phyloP scores from a whole-genome alignment of 495 filamentous ascomycete genomes.

The Lophiotrema nucula region DNA sequence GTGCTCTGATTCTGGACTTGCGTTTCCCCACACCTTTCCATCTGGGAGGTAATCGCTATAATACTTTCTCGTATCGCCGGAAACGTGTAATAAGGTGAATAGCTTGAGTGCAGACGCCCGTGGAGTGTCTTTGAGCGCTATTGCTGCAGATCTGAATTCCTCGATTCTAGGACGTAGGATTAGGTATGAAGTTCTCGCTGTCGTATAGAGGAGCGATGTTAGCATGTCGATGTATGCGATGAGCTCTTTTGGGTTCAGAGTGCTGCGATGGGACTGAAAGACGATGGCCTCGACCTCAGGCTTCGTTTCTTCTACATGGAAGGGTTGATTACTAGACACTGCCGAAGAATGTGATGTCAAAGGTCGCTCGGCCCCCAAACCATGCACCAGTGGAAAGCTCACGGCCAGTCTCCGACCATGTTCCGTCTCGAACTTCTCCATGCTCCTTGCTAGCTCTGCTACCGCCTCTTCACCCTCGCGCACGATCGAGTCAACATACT shows the following conservation, averaged over 20 bases:
- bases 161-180: too few species aligned
- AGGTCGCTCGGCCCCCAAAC: too few species aligned
- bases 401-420: background rate
- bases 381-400: background rate
- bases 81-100: background rate
- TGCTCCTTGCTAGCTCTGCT: background rate
- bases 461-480: background rate
- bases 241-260: background rate
- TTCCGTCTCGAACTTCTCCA: background rate
- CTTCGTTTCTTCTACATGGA: background rate
- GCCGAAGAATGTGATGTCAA: background rate
- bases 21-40: background rate
- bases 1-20: conserved; percentile 5
- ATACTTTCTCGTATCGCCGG: background rate
- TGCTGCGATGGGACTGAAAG: conserved; percentile 2
- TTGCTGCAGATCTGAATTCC: too few species aligned
- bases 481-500: background rate
- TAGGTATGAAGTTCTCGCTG: too few species aligned
- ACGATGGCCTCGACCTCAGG: background rate
- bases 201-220: too few species aligned
- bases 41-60: background rate
- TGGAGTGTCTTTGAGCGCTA: too few species aligned
- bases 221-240: background rate
- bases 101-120: too few species aligned
- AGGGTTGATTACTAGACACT: background rate